Base-by-base conservation (phyloP, 31 red algal species). In the Asparagopsis taxiformis region DNA sequence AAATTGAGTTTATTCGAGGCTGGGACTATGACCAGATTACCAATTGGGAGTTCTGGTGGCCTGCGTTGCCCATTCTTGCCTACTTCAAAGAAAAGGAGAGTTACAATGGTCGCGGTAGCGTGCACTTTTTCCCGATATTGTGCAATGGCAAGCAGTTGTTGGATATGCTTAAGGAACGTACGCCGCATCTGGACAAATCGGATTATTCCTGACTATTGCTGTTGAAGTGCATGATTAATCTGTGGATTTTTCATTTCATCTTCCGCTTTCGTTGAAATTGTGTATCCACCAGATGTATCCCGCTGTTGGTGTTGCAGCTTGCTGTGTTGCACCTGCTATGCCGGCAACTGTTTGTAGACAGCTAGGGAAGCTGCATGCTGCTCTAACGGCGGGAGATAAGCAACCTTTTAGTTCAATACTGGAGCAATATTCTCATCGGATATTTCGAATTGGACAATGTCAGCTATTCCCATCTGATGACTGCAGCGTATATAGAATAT, bases 71-170 rank as follows among this genome's bases (percentile, higher is more conserved):
- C 17, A 55, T 94, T 17, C 49, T 94, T 0, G 80, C 54, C 35
- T 94, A 94, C 65, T 94, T 94, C 55, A 80, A 82, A 22, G 91
- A 94, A 57, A 72, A 48, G 8, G 91, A 89, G 57, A 94, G 91
- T 39, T 94, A 94, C 60, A 75, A 88, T 55, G 91, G 91, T 3
- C 59, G 84, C 5, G 91, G 91, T 0, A 89, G 83, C 70, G 70
- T 89, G 24, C 91, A 94, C 66, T 94, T 94, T 38, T 84, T 94
- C 31, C 91, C 91, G 4, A 59, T 94, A 28, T 30, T 94, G 15
- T 76, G 60, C 50, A 68, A 94, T 31, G 84, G 71, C 1, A 22
- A 80, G 28, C 68, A 84, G 33, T 49, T 87, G 54, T 5, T 83
- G 60, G 53, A 68, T 5, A 31, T 68, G 65, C 51, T 92, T 20